These are phyloP conservation scores for Scedosporium aurantiacum DNA, from an alignment of 2,329 filamentous ascomycete species.

Conservation along the genomic window DNA sequence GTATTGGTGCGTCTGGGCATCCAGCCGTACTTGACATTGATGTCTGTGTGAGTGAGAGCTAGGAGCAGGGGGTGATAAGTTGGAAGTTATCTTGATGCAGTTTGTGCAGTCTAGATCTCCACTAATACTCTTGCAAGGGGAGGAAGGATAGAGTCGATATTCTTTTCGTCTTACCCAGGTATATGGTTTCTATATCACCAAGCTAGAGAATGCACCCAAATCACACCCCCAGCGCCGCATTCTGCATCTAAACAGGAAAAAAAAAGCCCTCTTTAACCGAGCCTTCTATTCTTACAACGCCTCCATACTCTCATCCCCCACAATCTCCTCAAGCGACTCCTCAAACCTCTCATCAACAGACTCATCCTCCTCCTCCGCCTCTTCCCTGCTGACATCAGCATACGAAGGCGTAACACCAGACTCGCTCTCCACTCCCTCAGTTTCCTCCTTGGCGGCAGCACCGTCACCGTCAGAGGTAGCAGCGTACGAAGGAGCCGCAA, in stretches of 20 bases:
- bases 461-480: constrained; percentile 12
- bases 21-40: no score
- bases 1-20: not conserved
- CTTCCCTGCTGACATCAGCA: not conserved
- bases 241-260: not conserved
- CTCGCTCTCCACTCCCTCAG: not conserved
- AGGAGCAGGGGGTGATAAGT: not conserved
- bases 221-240: not conserved
- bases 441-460: not conserved
- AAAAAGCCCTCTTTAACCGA: not conserved
- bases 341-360: constrained; percentile 3
- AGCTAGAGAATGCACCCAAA: not conserved
- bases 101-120: not conserved
- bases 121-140: not conserved
- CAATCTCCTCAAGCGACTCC: constrained; percentile 5
- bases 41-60: not conserved
- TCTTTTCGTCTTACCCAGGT: not conserved
- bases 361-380: constrained; percentile 3
- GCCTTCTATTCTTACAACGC: not conserved
- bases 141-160: not conserved
- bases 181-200: not conserved
- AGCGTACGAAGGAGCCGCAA: constrained; percentile 36
- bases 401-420: not conserved
- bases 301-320: not conserved
- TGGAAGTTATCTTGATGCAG: not conserved